Evolutionary conservation across 164 flowering plant genomes (phyloP), one percentile per base, ranked within the genome.

Genomic region (Malania oleifera): DNA sequence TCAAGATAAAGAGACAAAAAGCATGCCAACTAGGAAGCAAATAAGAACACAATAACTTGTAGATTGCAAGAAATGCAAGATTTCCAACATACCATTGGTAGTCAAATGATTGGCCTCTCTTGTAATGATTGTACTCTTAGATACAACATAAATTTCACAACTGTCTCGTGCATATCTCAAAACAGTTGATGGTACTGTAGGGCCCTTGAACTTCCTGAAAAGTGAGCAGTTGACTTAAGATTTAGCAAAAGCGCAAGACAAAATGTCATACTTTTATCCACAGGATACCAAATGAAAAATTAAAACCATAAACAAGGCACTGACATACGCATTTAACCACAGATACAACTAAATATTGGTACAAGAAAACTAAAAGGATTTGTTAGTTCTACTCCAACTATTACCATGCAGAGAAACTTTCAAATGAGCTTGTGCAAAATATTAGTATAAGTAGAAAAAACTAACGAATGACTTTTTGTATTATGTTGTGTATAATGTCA

Each of bases 111-210:
- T 53, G 40, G 64, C 73, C 44, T 73, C 66, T 57, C 75, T 84
- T 59, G 67, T 68, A 52, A 72, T 66, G 57, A 82, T 19, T 57
- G 59, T 75, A 23, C 61, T 38, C 60, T 55, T 78, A 34, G 82
- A 78, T 43, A 88, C 71, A 51, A 88, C 73, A 65, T 79, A 81
- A 19, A 88, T 61, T 70, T 78, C 71, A 62, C 88, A 88, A n/a
- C 69, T 73, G n/a, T 52, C 65, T 24, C 86, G 80, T 46, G 86
- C 81, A 67, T 56, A 52, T 62, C 73, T 79, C 50, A 82, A 66
- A 38, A 91, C 70, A 28, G 61, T 68, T 43, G 77, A 61, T 41
- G 95, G 83, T 50, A 88, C 67, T 50, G 68, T 79, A 18, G 73
- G 68, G 19, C 83, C 84, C 70, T 72, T 84, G 13, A 62, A 59